These are phyloP conservation scores for Aspergillus cejpii DNA, from an alignment of 2,329 filamentous ascomycete species.

Conservation along the genomic window DNA sequence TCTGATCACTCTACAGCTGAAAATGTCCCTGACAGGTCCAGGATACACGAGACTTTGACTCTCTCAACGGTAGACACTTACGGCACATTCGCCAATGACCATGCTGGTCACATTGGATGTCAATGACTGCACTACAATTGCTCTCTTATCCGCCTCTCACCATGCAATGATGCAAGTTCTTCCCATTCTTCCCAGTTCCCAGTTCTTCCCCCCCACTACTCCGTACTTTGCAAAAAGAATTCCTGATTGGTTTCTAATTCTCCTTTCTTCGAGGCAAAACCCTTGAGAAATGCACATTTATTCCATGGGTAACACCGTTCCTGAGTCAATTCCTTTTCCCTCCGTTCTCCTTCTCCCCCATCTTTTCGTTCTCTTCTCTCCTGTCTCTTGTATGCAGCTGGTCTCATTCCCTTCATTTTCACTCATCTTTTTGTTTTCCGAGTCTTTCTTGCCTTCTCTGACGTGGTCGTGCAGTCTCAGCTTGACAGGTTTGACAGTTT, in stretches of 20 bases:
- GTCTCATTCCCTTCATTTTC: conserved; percentile 6
- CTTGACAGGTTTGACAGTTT: conserved; percentile 14
- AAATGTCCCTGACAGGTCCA: conserved; percentile 3
- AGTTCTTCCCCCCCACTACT: conserved; percentile 13
- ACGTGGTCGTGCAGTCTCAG: conserved; percentile 29
- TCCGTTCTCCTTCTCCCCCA: neutral
- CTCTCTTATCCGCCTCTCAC: no score
- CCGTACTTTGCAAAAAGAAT: conserved; percentile 1
- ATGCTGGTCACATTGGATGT: conserved; percentile 14
- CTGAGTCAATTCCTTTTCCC: conserved; percentile 3
- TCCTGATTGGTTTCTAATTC: neutral
- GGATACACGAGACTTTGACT: conserved; percentile 3
- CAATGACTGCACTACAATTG: conserved; percentile 19
- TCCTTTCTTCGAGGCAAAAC: conserved; percentile 1
- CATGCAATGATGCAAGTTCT: no score
- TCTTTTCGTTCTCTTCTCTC: conserved; percentile 7
- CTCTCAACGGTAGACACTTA: conserved; percentile 13
- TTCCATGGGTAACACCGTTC: conserved; percentile 6
- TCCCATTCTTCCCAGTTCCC: no score
- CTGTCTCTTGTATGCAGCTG: conserved; percentile 16
- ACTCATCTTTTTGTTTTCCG: conserved; percentile 2
- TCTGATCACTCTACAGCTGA: neutral
- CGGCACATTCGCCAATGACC: conserved; percentile 24
- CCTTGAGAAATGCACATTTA: conserved; percentile 21
- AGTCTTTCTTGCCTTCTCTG: conserved; percentile 21